Base-by-base conservation (phyloP, 1,284 basidiomycete genomes). In the Vanrija humicola region DNA sequence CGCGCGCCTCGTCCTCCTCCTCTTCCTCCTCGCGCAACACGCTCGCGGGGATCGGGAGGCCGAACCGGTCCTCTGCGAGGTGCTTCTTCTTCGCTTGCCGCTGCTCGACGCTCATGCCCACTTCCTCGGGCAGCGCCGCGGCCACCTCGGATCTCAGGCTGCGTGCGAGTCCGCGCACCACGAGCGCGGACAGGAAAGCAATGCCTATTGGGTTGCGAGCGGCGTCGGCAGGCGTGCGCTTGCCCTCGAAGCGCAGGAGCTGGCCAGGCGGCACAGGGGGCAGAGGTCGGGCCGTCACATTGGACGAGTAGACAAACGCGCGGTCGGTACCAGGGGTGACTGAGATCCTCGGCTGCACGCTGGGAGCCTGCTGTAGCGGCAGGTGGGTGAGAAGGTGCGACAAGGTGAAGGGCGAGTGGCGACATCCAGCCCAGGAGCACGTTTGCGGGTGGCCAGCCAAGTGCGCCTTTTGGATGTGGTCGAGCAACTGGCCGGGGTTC, bases 21-120 rank as follows among this genome's bases (percentile, higher is more conserved):
- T 72, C 69, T 43, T 70, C 69, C 39, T 72, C 69, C 46, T 71
- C 72, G 28, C 61, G 63, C 40, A 71, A 49, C 28, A 76, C 66
- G 18, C 48, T 59, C 3, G 69, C 69, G 5, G 74, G 74, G 45
- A 76, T 76, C 6, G 75, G 75, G 26, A 77, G 59, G 4, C 75
- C 75, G 55, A 72, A 75, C 29, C 70, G 58, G 46, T 77, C 74
- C 49, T 68, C 72, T 15, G 60, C 49, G 10, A 69, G 50, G 44
- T 70, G 64, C 46, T 65, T 67, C 59, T 67, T 69, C 63, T 67
- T 67, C 48, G 63, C 62, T 34, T 54, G 54, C 15, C 59, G 59
- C 34, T 63, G 63, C 43, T 59, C 58, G 38, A 56, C 55, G 12
- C 46, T 52, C 42, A 61, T 38, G 23, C 50, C 58, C 21, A 54